phyloP scores from a whole-genome alignment of 768 basidiomycete species.

The Tulasnella sp. region DNA sequence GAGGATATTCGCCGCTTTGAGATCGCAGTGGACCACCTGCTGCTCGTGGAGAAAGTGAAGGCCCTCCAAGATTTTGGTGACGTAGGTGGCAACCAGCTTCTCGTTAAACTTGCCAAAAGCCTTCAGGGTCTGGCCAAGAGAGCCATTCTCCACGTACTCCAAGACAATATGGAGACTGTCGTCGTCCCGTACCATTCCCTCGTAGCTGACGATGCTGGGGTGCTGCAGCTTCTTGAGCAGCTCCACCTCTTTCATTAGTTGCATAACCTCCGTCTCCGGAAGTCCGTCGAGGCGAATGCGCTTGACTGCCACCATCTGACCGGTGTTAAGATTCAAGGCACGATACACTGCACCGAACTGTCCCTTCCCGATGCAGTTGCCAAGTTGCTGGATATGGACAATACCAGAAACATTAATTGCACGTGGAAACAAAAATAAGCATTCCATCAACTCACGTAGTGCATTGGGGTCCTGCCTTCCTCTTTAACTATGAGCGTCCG shows the following conservation, averaged over 20 bases:
- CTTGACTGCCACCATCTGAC: conserved; percentile 99
- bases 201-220: conserved; percentile 94
- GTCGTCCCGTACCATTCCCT: conserved; percentile 86
- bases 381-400: conserved; percentile 63
- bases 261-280: conserved; percentile 79
- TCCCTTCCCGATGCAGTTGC: conserved; percentile 92
- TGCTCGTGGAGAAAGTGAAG: conserved; percentile 83
- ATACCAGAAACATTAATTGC: conserved; percentile 10
- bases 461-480: conserved; percentile 66
- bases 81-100: conserved; percentile 80
- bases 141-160: conserved; percentile 97
- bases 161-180: conserved; percentile 86
- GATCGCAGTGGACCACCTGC: conserved; percentile 79
- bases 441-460: conserved; percentile 53
- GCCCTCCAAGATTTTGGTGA: conserved; percentile 94
- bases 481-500: conserved; percentile 69
- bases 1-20: conserved; percentile 98
- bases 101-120: conserved; percentile 93
- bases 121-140: conserved; percentile 83
- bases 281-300: conserved; percentile 83
- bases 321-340: conserved; percentile 85
- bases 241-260: conserved; percentile 91
- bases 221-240: conserved; percentile 84
- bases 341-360: conserved; percentile 96
- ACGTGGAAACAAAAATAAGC: conserved; percentile 6